Base-by-base conservation (phyloP, 177 flowering plant species). In the Vitis hybrid region DNA sequence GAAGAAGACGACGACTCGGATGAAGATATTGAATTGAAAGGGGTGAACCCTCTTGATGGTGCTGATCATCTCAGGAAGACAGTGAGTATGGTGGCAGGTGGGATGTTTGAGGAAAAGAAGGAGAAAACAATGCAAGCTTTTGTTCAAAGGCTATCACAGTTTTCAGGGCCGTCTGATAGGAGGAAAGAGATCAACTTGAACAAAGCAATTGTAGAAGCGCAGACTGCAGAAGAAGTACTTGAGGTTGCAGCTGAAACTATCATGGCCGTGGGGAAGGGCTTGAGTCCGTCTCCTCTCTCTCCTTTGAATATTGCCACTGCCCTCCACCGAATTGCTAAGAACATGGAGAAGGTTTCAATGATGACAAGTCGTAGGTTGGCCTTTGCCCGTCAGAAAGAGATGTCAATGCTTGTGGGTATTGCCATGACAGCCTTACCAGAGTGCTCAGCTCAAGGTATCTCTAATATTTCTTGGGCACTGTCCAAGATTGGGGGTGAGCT, bases 401-500 rank as follows among this genome's bases (percentile, higher is more conserved):
- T 89, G 97, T 87, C 88, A 41, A 87, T 95, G 93, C 93, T 95
- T 55, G 93, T 95, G 24, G 91, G 87, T 41, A 82, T 93, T 72
- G 97, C 98, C 11, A 89, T 95, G 96, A 76, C 83, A 9, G 84
- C 92, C 24, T 75, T 95, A 50, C 98, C 97, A 0, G 92, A 91
- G 58, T 95, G 97, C 81, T 93, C 99, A 1, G 86, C 91, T 51
- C 99, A 95, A 81, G 98, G 97, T 15, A 71, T 95, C 59, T 91
- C 99, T 2, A 95, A 93, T 66, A 90, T 95, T 55, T 81, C 98
- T 0, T 95, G 99, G 99, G 98, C 98, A 5, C 63, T 95, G 84
- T 91, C 97, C 54, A 95, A 95, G 83, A 95, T 95, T 65, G 99
- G 99, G 17, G 98, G 99, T 13, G 93, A 93, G 74, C 81, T 90